Conservation (phyloP, 2,329 filamentous ascomycete genomes). For the Fusarium sp. region DNA sequence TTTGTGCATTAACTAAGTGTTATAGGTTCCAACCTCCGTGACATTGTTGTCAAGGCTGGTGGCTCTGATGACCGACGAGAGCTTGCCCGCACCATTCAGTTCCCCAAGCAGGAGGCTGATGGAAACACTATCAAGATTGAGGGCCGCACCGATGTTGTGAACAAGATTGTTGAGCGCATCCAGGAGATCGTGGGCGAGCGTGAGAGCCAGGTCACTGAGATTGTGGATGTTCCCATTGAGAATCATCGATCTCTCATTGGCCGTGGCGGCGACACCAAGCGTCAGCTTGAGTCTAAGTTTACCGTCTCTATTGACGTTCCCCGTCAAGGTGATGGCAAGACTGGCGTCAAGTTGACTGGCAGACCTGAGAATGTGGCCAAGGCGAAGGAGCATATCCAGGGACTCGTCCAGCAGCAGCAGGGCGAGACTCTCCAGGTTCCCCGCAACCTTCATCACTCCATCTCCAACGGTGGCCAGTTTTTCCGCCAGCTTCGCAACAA, state of each 20-base stretch:
- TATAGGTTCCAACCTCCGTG: conserved; percentile 83
- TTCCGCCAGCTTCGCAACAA: conserved; percentile 92
- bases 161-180: conserved; percentile 88
- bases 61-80: conserved; percentile 88
- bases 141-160: conserved; percentile 83
- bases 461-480: conserved; percentile 91
- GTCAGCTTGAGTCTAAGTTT: conserved; percentile 86
- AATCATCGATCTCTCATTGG: conserved; percentile 94
- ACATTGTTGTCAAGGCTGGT: conserved; percentile 87
- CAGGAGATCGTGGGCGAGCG: conserved; percentile 84
- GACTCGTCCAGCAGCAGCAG: conserved; percentile 85
- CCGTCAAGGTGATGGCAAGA: conserved; percentile 85
- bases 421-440: conserved; percentile 90
- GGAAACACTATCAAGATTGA: conserved; percentile 89
- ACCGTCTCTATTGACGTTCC: conserved; percentile 90
- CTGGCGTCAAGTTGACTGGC: conserved; percentile 87
- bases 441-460: conserved; percentile 81
- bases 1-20: conserved; percentile 45
- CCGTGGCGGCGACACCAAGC: conserved; percentile 87
- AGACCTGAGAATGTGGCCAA: conserved; percentile 81
- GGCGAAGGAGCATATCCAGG: conserved; percentile 86
- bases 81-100: conserved; percentile 90
- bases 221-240: conserved; percentile 84
- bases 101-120: conserved; percentile 87
- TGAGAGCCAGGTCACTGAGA: conserved; percentile 82